Conservation (phyloP, 2,329 filamentous ascomycete genomes). For the Aspergillus udagawae region DNA sequence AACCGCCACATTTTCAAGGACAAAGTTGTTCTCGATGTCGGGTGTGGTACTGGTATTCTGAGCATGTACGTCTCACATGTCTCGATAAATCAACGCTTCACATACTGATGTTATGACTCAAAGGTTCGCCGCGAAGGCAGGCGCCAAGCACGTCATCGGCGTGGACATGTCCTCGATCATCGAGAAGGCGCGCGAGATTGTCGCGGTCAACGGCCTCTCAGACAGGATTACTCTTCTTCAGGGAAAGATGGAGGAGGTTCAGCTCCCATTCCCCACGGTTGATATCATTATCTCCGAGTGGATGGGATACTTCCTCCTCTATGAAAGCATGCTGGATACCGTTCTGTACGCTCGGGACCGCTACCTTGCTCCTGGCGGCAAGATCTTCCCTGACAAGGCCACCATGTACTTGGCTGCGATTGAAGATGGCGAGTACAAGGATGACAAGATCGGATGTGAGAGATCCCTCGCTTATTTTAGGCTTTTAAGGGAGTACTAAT, state of each 20-base stretch:
- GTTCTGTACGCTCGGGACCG: conserved; percentile 93
- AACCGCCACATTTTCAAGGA: conserved; percentile 92
- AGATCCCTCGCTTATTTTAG: conserved; percentile 14
- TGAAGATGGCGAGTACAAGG: conserved; percentile 98
- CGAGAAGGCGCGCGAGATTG: conserved; percentile 95
- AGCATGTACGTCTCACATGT: conserved; percentile 69
- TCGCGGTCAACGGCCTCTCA: conserved; percentile 82
- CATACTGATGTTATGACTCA: conserved; percentile 12
- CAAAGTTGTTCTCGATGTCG: conserved; percentile 93
- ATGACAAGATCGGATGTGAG: conserved; percentile 99
- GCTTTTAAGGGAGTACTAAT: conserved; percentile 19
- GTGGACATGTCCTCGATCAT: conserved; percentile 99
- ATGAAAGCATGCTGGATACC: conserved; percentile 98
- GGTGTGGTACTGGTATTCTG: conserved; percentile 94
- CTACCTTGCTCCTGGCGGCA: conserved; percentile 78
- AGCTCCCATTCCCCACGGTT: conserved; percentile 88
- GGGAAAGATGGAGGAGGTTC: conserved; percentile 99
- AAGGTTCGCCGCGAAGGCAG: conserved; percentile 95
- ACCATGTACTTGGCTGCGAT: conserved; percentile 96
- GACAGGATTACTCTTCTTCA: conserved; percentile 97
- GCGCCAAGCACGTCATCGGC: conserved; percentile 96
- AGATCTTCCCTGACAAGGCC: conserved; percentile 98
- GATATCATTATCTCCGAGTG: conserved; percentile 99
- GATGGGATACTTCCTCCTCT: conserved; percentile 99
- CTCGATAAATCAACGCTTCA: background rate